Base-by-base conservation (phyloP, 352 stramenopile genomes). In the Globisporangium canariense region DNA sequence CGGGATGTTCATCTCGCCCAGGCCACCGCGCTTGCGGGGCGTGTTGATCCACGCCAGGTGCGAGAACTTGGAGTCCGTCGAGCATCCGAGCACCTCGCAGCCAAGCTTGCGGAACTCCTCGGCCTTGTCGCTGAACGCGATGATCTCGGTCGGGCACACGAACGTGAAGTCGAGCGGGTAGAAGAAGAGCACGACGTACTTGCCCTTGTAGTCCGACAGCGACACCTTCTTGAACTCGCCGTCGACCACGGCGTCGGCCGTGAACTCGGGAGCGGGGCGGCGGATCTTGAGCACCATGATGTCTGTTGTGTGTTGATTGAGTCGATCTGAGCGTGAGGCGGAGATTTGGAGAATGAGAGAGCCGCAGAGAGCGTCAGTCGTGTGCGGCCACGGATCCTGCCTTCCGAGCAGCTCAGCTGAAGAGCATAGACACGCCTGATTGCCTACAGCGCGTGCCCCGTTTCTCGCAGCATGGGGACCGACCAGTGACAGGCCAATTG, bases 161-260 rank as follows among this genome's bases (percentile, higher is more conserved):
- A 97, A 97, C 32, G 89, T 97, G 71, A 95, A 96, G 75, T 96
- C 89, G 63, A 94, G 74, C 56, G 90, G 89, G 74, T 96, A 97
- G 71, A 96, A 97, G 84, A 97, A 96, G 22, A 97, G 83, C 58
- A 97, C 89, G 22, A 97, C 79, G 66, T 92, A 97, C 67, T 97
- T 87, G 60, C 89, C 89, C 53, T 83, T 83, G 79, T 94, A 97
- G 64, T 97, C 86, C 30, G 73, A 76, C 11, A 97, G 74, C 61
- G 74, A 90, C 40, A 97, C 59, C 36, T 75, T 81, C 75, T 89
- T 88, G 73, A 97, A 96, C 64, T 91, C 77, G 53, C 83, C 85
- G 65, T 94, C 62, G 16, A 96, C 74, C 13, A 96, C 81, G 52
- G 87, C 87, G 28, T 81, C 71, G 47, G 83, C 81, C 55, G 82